Conservation (phyloP, 2,329 filamentous ascomycete genomes). For the Neurospora sp. region DNA sequence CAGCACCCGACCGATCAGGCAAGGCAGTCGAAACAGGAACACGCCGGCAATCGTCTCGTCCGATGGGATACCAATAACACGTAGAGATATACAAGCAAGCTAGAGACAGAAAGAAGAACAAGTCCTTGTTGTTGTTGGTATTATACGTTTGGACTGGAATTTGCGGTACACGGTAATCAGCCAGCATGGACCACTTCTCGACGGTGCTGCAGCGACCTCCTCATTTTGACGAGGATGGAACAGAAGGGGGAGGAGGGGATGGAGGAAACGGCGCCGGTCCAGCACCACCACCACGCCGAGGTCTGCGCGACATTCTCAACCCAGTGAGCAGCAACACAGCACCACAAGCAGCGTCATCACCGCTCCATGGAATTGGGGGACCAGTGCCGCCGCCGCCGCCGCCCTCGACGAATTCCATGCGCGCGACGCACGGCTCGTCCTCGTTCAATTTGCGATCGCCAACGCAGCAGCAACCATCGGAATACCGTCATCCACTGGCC, state of each 20-base stretch:
- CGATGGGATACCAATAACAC: neutral
- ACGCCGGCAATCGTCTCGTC: neutral
- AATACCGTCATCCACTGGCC: conserved; percentile 15
- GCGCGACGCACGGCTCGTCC: conserved; percentile 19
- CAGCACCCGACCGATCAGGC: neutral
- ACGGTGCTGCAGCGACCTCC: conserved; percentile 38
- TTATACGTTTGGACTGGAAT: neutral
- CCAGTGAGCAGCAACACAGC: conserved; percentile 20
- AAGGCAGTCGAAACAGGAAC: neutral
- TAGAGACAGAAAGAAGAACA: neutral
- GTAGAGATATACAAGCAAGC: neutral
- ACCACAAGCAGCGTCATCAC: conserved; percentile 7
- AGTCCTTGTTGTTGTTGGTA: neutral
- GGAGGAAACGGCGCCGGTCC: conserved; percentile 14
- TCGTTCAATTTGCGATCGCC: conserved; percentile 42
- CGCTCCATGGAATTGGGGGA: conserved; percentile 14
- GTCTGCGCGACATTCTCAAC: conserved; percentile 37
- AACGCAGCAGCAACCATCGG: conserved; percentile 31
- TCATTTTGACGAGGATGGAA: conserved; percentile 29
- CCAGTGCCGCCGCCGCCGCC: neutral
- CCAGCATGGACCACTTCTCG: conserved; percentile 39
- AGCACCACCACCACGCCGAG: conserved; percentile 20
- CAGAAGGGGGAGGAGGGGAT: conserved; percentile 25
- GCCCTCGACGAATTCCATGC: neutral
- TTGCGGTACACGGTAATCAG: neutral